Conservation (phyloP, 495 filamentous ascomycete species). For the Chaetomium cochliodes region DNA sequence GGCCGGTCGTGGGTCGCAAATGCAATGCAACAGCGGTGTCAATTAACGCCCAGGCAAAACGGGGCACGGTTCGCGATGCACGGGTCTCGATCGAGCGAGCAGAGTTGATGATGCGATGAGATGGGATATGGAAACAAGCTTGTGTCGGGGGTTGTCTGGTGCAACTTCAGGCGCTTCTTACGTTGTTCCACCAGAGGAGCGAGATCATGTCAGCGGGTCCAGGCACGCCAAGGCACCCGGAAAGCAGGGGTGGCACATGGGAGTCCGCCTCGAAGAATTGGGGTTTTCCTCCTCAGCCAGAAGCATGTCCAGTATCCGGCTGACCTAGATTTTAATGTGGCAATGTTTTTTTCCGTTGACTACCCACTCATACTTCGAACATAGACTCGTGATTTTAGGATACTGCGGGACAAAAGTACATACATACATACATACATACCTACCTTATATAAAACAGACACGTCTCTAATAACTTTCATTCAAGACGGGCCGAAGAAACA, state of each 20-base stretch:
- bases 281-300: too few species aligned
- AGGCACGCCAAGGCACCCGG: constrained; percentile 14
- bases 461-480: neutral
- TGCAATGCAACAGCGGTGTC: neutral
- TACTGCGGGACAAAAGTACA: too few species aligned
- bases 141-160: constrained; percentile 14
- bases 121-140: neutral
- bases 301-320: too few species aligned
- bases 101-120: constrained; percentile 12
- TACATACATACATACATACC: neutral
- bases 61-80: neutral
- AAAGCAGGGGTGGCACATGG: constrained; percentile 8
- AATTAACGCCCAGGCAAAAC: neutral
- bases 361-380: too few species aligned
- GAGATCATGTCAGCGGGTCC: neutral
- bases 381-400: too few species aligned
- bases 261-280: neutral
- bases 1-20: constrained; percentile 6
- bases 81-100: constrained; percentile 1
- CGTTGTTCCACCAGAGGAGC: neutral
- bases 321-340: too few species aligned
- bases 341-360: too few species aligned
- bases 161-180: constrained; percentile 23
- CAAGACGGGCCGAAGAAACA: neutral
- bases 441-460: too few species aligned